Conservation (phyloP, 1,284 basidiomycete genomes). For the Tilletia indica region DNA sequence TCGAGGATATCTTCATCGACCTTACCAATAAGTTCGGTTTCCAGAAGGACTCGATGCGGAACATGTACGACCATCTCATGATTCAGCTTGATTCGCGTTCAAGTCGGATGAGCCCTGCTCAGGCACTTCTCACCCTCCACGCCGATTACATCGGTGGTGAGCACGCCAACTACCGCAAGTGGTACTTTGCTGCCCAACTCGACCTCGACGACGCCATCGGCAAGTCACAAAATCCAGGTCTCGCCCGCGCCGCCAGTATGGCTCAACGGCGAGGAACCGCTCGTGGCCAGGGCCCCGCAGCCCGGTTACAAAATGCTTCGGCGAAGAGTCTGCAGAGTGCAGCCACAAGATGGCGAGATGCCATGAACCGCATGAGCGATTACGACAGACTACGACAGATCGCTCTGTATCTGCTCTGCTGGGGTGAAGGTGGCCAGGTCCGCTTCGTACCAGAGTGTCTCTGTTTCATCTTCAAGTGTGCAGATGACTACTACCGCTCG, state of each 20-base stretch:
- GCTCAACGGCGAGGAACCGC: conserved; percentile 58
- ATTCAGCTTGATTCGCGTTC: conserved; percentile 76
- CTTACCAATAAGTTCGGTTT: conserved; percentile 99
- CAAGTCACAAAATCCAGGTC: conserved; percentile 82
- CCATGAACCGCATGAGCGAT: conserved; percentile 98
- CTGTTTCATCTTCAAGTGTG: conserved; percentile 99
- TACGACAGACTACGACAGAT: conserved; percentile 97
- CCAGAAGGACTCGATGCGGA: conserved; percentile 72
- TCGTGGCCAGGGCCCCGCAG: conserved; percentile 45
- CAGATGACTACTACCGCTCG: conserved; percentile 98
- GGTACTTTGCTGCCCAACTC: conserved; percentile 99
- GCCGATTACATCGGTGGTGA: conserved; percentile 97
- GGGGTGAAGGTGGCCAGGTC: conserved; percentile 98
- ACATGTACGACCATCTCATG: conserved; percentile 94
- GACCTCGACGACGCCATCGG: conserved; percentile 98
- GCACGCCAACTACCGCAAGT: conserved; percentile 60
- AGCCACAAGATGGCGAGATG: conserved; percentile 87
- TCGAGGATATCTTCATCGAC: conserved; percentile 97
- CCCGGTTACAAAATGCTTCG: conserved; percentile 64
- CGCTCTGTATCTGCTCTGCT: conserved; percentile 90
- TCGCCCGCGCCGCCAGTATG: conserved; percentile 78
- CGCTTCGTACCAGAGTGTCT: conserved; percentile 96
- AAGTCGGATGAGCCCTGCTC: conserved; percentile 86
- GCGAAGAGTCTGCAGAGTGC: conserved; percentile 81
- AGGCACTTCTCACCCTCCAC: conserved; percentile 85